phyloP scores from a whole-genome alignment of 2,329 filamentous ascomycete species.

The Fusarium mexicanum region DNA sequence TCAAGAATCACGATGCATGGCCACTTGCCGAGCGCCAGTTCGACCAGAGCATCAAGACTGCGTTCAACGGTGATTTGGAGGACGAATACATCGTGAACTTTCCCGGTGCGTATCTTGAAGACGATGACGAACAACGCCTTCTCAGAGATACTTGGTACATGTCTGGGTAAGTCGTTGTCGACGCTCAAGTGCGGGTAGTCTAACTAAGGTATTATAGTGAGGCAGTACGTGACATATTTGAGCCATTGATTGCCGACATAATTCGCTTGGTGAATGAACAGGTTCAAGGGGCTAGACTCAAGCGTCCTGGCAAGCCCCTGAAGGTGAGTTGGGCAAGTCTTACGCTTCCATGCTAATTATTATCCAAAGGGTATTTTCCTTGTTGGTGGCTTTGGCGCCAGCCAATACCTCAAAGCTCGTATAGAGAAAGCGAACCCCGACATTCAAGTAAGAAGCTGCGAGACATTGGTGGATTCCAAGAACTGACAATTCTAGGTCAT shows the following conservation, averaged over 20 bases:
- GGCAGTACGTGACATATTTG: neutral
- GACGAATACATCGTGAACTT: neutral
- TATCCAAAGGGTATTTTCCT: neutral
- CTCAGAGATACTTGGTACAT: neutral
- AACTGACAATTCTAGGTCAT: neutral
- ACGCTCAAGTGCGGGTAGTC: fast-evolving
- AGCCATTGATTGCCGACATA: neutral
- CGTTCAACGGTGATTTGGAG: neutral
- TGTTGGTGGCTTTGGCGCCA: neutral
- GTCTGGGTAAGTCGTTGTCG: neutral
- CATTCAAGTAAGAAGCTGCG: neutral
- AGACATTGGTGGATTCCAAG: neutral
- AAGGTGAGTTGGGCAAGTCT: neutral
- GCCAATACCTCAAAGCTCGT: neutral
- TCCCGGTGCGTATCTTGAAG: neutral
- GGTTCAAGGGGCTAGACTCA: neutral
- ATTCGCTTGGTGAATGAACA: neutral
- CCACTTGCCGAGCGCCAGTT: neutral
- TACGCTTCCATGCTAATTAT: neutral
- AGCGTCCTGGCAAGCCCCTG: neutral
- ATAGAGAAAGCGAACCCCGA: neutral
- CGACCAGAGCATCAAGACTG: neutral
- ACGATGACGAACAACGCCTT: neutral
- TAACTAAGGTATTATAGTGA: neutral
- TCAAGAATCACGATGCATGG: neutral